Evolutionary conservation across 495 filamentous ascomycete species (phyloP).

Genomic region (Hypoxylon intermedium): DNA sequence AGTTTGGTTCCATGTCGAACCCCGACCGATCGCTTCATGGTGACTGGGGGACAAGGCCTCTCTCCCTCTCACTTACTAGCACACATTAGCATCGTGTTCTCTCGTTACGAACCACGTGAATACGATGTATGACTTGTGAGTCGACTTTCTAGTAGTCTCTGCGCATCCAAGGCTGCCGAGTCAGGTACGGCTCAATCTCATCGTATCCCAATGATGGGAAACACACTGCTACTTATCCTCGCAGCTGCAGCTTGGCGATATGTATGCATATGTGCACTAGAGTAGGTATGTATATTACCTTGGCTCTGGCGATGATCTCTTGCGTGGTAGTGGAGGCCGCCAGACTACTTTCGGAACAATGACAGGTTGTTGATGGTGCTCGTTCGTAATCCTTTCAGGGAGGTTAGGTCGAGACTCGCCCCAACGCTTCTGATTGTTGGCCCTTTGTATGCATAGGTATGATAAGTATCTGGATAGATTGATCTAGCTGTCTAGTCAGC

Average conservation of each 20-base stretch:
- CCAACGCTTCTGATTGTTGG: slow-evolving; percentile 9
- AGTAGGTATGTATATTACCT: slow-evolving; percentile 6
- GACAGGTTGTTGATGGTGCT: slow-evolving; percentile 29
- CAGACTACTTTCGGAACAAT: slow-evolving; percentile 29
- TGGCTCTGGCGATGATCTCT: slow-evolving; percentile 29
- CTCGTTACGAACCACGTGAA: slow-evolving; percentile 16
- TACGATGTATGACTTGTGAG: slow-evolving; percentile 22
- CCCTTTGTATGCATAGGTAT: background rate
- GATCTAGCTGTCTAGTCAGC: slow-evolving; percentile 4
- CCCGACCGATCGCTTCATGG: slow-evolving; percentile 4
- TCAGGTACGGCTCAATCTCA: slow-evolving; percentile 16
- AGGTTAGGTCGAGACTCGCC: slow-evolving; percentile 19
- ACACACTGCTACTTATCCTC: slow-evolving; percentile 15
- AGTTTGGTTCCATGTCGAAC: slow-evolving; percentile 27
- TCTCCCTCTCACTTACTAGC: slow-evolving; percentile 9
- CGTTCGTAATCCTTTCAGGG: slow-evolving; percentile 27
- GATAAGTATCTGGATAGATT: slow-evolving; percentile 1
- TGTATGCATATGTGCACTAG: no score
- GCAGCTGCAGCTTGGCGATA: slow-evolving; percentile 28
- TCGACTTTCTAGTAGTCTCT: background rate
- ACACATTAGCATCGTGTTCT: slow-evolving; percentile 12
- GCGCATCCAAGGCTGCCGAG: background rate
- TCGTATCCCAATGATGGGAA: background rate
- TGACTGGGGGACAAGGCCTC: background rate
- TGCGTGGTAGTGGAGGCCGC: slow-evolving; percentile 31